A percentile compares a stretch with the other conserved stretches of the same genome.
Evolutionary conservation across 1,139 yeast genomes (phyloP).

Genomic region (Hemisphaericaspora subhashii): DNA sequence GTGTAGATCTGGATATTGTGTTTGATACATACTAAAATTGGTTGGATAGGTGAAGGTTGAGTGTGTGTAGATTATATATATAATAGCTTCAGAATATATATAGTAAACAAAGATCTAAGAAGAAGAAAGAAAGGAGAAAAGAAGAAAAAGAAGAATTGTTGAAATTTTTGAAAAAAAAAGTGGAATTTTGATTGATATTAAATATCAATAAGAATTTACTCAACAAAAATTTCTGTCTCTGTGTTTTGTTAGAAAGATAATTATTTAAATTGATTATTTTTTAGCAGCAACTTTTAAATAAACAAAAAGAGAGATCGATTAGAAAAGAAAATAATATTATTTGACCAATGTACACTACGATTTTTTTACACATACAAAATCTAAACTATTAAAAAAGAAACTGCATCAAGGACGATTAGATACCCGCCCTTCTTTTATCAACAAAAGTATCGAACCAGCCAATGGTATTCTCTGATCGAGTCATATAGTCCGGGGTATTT

Average conservation of each 20-base stretch:
- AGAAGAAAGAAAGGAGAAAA: not conserved
- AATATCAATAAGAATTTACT: not conserved
- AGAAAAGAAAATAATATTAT: slow-evolving; percentile 2
- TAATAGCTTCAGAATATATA: not conserved
- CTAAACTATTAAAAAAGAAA: too few species aligned
- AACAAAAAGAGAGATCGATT: too few species aligned
- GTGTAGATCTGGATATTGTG: not conserved
- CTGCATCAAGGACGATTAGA: not conserved
- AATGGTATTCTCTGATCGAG: too few species aligned
- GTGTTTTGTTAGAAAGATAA: not conserved
- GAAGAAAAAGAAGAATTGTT: not conserved
- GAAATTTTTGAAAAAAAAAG: not conserved
- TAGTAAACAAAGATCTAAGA: not conserved
- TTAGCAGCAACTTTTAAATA: too few species aligned
- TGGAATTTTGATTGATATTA: not conserved
- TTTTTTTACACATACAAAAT: too few species aligned
- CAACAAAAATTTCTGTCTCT: slow-evolving; percentile 1
- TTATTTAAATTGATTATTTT: not conserved
- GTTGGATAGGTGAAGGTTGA: not conserved
- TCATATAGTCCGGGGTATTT: too few species aligned
- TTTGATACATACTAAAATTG: not conserved
- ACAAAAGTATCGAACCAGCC: too few species aligned
- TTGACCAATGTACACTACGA: slow-evolving; percentile 20
- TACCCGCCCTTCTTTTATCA: too few species aligned
- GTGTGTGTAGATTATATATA: not conserved